Percentiles rank a stretch among this genome's conserved stretches.
Evolutionary conservation across 139 green algal species (phyloP).

Genomic region (Dunaliella primolecta): DNA sequence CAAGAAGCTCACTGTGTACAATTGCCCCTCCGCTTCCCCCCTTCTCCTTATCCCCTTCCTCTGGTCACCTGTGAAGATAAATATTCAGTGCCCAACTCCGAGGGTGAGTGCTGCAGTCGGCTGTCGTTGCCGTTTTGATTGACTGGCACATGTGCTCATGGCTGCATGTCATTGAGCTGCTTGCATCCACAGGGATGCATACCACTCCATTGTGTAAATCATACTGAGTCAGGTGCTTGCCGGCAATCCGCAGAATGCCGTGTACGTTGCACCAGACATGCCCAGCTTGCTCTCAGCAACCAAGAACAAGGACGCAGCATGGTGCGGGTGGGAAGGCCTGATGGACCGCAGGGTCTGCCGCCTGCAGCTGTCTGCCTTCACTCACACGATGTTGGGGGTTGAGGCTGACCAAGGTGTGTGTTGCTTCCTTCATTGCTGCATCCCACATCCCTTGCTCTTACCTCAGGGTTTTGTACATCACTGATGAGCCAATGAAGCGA

Average conservation of each 20-base stretch:
- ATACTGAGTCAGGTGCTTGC: too few relatives aligned
- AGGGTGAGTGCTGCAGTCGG: background rate
- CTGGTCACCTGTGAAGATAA: constrained; percentile 19
- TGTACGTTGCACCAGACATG: background rate
- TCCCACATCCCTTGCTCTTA: too few relatives aligned
- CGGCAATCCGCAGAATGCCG: constrained; percentile 14
- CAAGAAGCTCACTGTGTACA: background rate
- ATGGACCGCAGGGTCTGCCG: background rate
- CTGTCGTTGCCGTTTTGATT: background rate
- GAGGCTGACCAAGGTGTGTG: constrained; percentile 10
- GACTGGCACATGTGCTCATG: too few relatives aligned
- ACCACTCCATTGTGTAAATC: too few relatives aligned
- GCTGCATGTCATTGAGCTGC: too few relatives aligned
- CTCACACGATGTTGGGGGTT: constrained; percentile 13
- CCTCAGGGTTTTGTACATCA: too few relatives aligned
- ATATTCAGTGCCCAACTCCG: constrained; percentile 16
- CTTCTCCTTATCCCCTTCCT: constrained; percentile 25
- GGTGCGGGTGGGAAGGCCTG: constrained; percentile 17
- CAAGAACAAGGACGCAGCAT: constrained; percentile 2
- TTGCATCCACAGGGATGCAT: too few relatives aligned
- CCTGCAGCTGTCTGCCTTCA: constrained; percentile 28
- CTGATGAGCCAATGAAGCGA: too few relatives aligned
- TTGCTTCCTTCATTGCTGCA: too few relatives aligned
- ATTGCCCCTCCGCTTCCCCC: background rate
- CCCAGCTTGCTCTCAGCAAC: background rate